Evolutionary conservation across 331 rosid genomes (phyloP).

Genomic region (Ulmus americana): DNA sequence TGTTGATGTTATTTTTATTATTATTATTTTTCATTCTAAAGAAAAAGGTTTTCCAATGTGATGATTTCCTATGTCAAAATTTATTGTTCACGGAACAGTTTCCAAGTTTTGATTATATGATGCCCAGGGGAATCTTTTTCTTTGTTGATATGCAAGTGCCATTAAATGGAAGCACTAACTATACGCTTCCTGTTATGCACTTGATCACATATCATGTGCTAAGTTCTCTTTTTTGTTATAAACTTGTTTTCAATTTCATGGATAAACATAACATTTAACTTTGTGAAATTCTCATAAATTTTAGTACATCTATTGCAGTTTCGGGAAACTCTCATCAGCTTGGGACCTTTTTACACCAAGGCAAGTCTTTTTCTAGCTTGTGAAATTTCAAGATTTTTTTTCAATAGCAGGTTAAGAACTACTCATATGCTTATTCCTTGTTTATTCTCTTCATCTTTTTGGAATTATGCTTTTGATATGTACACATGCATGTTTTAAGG

Average conservation of each 20-base stretch:
- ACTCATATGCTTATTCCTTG: background rate
- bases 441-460: background rate
- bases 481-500: background rate
- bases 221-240: background rate
- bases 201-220: background rate
- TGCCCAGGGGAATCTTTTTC: background rate
- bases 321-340: constrained; percentile 74
- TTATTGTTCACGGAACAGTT: background rate
- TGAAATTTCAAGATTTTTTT: background rate
- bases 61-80: background rate
- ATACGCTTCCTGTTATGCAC: no score
- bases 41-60: no score
- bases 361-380: constrained; percentile 39
- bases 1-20: no score
- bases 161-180: background rate
- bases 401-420: background rate
- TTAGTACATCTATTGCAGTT: constrained; percentile 65
- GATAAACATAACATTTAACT: constrained; percentile 2
- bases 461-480: background rate
- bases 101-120: no score
- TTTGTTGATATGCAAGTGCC: background rate
- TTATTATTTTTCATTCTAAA: no score
- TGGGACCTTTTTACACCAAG: constrained; percentile 97
- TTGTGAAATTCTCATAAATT: constrained; percentile 28
- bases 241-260: constrained; percentile 16